Base-by-base conservation (phyloP, 2,329 filamentous ascomycete genomes). In the Cladorrhinum sp. region DNA sequence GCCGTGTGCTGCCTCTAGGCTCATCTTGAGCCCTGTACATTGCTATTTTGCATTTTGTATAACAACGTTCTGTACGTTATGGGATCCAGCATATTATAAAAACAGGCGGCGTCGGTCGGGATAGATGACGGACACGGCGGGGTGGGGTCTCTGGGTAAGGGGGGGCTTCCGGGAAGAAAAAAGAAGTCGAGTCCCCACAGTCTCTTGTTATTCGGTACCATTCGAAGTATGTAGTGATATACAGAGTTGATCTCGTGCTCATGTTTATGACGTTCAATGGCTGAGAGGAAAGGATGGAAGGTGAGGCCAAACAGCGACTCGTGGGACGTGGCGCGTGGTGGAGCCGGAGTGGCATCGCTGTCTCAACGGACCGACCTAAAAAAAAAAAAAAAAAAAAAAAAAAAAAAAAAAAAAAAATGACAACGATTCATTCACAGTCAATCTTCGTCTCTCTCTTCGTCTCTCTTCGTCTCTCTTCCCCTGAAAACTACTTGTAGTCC, bases 1-100 rank as follows among this genome's bases (percentile, higher is more conserved):
- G n/a, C 10, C n/a, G n/a, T n/a, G n/a, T n/a, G n/a, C n/a, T n/a
- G n/a, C 30, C 26, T 21, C 24, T 16, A 33, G 48, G 39, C n/a
- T 51, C 23, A 21, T n/a, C 12, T 30, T 30, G 54, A 18, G 54
- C 54, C 49, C 33, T 57, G 54, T 57, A 55, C 53, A 55, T 14
- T n/a, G 16, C 16, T 42, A 18, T n/a, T 20, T 55, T 55, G 18
- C 33, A 55, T 30, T n/a, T 57, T 57, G 54, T 57, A 57, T 36
- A 26, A 14, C 49, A 52, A 57, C 54, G 54, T 57, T 57, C 18
- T 57, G 39, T 49, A 57, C 54, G 54, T 57, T 57, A 57, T 49
- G 14, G 53, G 53, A 26, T 24, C 33, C 53, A 36, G 24, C 36
- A 54, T 33, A 14, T 23, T 36, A 12, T 42, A 39, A 55, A 24